Evolutionary conservation across 208 protist species (phyloP).

Genomic region (Tritrichomonas musculus): DNA sequence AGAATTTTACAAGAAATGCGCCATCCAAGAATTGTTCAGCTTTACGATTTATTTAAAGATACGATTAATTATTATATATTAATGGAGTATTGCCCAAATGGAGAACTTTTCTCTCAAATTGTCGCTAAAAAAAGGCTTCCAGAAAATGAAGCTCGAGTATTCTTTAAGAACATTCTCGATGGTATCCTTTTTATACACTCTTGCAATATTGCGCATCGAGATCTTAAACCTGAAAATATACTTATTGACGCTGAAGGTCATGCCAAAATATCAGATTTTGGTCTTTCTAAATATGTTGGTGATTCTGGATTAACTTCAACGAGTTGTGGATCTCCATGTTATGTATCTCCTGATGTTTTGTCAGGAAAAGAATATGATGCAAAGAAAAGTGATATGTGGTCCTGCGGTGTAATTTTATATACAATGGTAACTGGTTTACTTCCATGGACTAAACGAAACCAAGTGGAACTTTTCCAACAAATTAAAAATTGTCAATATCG

Average conservation of each 20-base stretch:
- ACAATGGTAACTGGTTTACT: background rate
- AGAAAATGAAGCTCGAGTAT: no score
- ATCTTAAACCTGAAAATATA: background rate
- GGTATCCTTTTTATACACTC: background rate
- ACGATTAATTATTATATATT: conserved; percentile 1
- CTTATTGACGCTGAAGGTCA: background rate
- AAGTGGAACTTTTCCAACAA: background rate
- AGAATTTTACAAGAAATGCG: background rate
- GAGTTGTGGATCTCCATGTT: background rate
- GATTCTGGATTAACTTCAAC: background rate
- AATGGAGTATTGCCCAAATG: background rate
- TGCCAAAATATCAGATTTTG: background rate
- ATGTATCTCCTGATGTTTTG: background rate
- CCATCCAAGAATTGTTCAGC: background rate
- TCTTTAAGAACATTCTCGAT: no score
- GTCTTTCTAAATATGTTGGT: background rate
- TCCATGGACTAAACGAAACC: background rate
- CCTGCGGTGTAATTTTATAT: background rate
- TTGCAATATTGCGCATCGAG: background rate
- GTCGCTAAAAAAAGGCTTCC: no score
- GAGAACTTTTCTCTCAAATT: background rate
- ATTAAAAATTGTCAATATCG: background rate
- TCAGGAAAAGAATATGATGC: background rate
- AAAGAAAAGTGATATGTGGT: background rate
- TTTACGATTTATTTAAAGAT: background rate